Evolutionary conservation across 768 basidiomycete species (phyloP), one percentile per base, ranked within the genome.

Genomic region (Lactarius pseudohatsudake): DNA sequence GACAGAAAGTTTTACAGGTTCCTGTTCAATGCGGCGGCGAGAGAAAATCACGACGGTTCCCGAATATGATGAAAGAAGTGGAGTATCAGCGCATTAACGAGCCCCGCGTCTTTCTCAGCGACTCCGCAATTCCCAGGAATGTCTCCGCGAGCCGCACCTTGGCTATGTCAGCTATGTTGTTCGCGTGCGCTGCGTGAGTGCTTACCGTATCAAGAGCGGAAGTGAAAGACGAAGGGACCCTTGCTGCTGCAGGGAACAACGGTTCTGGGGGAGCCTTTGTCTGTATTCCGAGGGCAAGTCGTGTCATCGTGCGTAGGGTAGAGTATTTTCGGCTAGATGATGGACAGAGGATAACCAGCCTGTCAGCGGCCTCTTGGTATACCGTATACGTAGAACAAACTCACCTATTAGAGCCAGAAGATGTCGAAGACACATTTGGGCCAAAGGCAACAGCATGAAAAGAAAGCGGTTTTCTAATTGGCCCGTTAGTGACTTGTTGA

Each of bases 91-190:
- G 75, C 69, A 85, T 71, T 58, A 86, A 72, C 10, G 80, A 77
- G 1, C 81, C 86, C 69, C 85, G 75, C 1, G 84, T 81, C 67
- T 83, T 86, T 67, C 78, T 36, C 81, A 50, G 22, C 10, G 50
- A 50, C 50, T 50, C 50, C 2, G 50, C 50, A 15, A 50, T 26
- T 4, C 22, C 81, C 32, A 86, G 72, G 79, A 86, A 86, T 1
- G 85, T 83, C 70, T 85, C 77, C 0, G 85, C 81, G 6, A 86
- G 77, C 66, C 79, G 80, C 20, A 86, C 77, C 85, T 86, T 64
- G 4, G 0, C 1, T 26, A 50, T 50, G 50, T 50, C 13, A 26
- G 30, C 13, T 56, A 0, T 18, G 20, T n/a, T n/a, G n/a, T 18
- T 22, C 13, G 41, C 36, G 13, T 26, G 22, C 18, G 30, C 28